phyloP scores from a whole-genome alignment of 176 grass and related monocot genomes.

The Cenchrus fungigraminus region DNA sequence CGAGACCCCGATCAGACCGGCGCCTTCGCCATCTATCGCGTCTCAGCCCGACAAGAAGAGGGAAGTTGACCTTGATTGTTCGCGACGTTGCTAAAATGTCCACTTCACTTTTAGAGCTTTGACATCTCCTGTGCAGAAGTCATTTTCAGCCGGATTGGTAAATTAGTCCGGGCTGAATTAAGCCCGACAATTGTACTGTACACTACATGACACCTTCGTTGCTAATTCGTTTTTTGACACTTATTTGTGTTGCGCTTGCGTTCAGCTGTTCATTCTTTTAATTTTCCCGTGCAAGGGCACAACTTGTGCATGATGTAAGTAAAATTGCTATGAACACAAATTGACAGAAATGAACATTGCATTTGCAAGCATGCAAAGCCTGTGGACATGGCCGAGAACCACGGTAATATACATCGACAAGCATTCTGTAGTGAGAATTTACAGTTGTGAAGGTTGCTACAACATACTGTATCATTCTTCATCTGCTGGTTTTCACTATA shows the following conservation, averaged over 20 bases:
- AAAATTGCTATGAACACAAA: not conserved
- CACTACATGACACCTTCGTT: not conserved
- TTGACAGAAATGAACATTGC: not conserved
- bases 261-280: not conserved
- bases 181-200: not conserved
- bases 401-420: constrained; percentile 10
- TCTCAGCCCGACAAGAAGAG: not conserved
- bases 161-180: not conserved
- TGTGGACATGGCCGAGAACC: not conserved
- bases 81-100: not conserved
- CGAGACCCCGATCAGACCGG: constrained; percentile 12
- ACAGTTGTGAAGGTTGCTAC: constrained; percentile 48
- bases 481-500: constrained; percentile 34
- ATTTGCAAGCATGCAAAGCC: not conserved
- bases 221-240: not conserved
- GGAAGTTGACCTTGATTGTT: not conserved
- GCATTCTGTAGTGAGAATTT: constrained; percentile 40
- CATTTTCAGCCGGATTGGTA: not conserved
- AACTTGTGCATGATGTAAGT: not conserved
- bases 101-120: not conserved
- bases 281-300: not conserved
- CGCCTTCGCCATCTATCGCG: constrained; percentile 47
- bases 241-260: not conserved
- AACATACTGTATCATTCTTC: constrained; percentile 6
- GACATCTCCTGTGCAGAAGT: not conserved